Evolutionary conservation across 208 protist species (phyloP).

Genomic region (Naegleria lovaniensis): DNA sequence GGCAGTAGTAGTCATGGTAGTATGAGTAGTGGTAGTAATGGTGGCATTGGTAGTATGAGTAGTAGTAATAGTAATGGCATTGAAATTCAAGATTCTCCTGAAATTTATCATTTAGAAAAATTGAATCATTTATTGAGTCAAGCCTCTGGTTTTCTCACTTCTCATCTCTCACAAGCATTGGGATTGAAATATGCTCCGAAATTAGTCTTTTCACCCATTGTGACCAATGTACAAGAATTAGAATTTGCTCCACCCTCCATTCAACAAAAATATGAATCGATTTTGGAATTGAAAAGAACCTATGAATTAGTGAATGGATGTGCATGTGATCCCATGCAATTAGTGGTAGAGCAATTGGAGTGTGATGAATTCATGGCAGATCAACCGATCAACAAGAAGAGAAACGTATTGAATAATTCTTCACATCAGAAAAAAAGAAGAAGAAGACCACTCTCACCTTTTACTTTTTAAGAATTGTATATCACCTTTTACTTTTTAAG

Average conservation of each 20-base stretch:
- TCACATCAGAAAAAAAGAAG: too few species aligned
- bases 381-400: too few species aligned
- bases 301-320: background rate
- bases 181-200: background rate
- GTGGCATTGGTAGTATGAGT: too few species aligned
- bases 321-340: background rate
- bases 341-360: background rate
- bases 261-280: background rate
- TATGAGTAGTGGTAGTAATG: too few species aligned
- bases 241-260: background rate
- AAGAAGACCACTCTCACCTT: too few species aligned
- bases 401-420: too few species aligned
- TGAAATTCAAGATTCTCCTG: background rate
- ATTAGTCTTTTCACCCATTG: background rate
- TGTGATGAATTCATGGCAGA: background rate
- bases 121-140: background rate
- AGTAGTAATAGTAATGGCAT: too few species aligned
- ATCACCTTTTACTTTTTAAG: too few species aligned
- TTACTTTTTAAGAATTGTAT: too few species aligned
- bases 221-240: background rate
- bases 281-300: background rate
- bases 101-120: background rate
- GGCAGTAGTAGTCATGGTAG: too few species aligned
- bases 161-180: background rate
- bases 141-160: background rate